phyloP scores from a whole-genome alignment of 2,329 filamentous ascomycete species.

The Aphanocladium album region DNA sequence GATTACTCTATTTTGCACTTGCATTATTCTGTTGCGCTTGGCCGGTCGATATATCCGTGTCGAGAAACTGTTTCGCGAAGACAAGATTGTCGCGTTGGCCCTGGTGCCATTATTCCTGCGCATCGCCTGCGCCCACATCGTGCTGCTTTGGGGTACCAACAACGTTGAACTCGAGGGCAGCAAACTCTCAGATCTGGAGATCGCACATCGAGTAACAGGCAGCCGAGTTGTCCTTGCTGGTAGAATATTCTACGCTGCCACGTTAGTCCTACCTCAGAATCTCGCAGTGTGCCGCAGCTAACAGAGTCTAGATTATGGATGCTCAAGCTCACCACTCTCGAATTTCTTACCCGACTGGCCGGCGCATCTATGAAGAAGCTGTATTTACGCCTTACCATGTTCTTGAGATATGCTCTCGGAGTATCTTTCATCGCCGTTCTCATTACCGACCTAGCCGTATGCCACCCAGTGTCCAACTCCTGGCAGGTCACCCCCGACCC shows the following conservation, averaged over 20 bases:
- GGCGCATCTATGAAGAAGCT: conserved; percentile 70
- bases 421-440: conserved; percentile 73
- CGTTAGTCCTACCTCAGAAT: conserved; percentile 52
- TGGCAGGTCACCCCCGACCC: conserved; percentile 79
- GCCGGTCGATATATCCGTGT: conserved; percentile 75
- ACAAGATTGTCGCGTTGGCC: conserved; percentile 73
- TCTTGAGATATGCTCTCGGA: conserved; percentile 66
- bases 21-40: conserved; percentile 73
- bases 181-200: conserved; percentile 46
- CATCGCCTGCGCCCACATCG: conserved; percentile 76
- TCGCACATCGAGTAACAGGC: conserved; percentile 60
- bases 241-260: conserved; percentile 77
- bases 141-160: conserved; percentile 84
- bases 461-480: conserved; percentile 65
- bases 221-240: conserved; percentile 73
- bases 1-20: conserved; percentile 74
- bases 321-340: conserved; percentile 79
- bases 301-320: conserved; percentile 68
- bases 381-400: conserved; percentile 62
- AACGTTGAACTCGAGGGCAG: conserved; percentile 59
- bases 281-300: neutral
- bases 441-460: conserved; percentile 75
- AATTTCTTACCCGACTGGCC: conserved; percentile 82
- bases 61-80: conserved; percentile 77
- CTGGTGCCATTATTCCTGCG: conserved; percentile 72